Conservation (phyloP, 768 basidiomycete species). For the Auriscalpium microsporum region DNA sequence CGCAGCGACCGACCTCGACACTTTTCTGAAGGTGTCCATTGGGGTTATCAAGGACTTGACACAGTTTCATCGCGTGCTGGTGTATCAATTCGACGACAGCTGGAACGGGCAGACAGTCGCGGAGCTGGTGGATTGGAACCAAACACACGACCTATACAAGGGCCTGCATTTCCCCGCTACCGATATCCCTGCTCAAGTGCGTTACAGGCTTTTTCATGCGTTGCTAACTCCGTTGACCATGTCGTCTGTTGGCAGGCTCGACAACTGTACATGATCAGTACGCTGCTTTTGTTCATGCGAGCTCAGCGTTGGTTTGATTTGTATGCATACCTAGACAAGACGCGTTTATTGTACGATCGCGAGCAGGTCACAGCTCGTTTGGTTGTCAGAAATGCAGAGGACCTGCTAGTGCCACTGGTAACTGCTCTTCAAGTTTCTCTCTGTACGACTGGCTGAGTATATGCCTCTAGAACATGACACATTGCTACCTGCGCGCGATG, state of each 20-base stretch:
- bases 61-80: slow-evolving; percentile 72
- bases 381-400: slow-evolving; percentile 50
- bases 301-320: slow-evolving; percentile 46
- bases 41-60: slow-evolving; percentile 72
- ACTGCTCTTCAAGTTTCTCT: slow-evolving; percentile 13
- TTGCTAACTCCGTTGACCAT: background rate
- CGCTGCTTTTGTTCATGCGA: background rate
- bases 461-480: slow-evolving; percentile 60
- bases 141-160: slow-evolving; percentile 63
- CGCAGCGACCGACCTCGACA: slow-evolving; percentile 52
- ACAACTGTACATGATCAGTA: slow-evolving; percentile 14
- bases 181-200: slow-evolving; percentile 61
- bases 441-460: background rate
- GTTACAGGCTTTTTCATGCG: slow-evolving; percentile 3
- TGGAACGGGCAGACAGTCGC: slow-evolving; percentile 76
- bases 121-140: slow-evolving; percentile 72
- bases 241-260: slow-evolving; percentile 8
- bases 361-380: slow-evolving; percentile 65
- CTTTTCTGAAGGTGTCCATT: slow-evolving; percentile 64
- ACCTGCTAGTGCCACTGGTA: slow-evolving; percentile 61
- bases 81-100: slow-evolving; percentile 76
- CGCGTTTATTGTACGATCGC: slow-evolving; percentile 68
- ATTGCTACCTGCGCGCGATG: slow-evolving; percentile 81
- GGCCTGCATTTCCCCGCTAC: slow-evolving; percentile 64
- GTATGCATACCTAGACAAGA: slow-evolving; percentile 71